Conservation (phyloP, 164 flowering plant species). For the Malania oleifera region DNA sequence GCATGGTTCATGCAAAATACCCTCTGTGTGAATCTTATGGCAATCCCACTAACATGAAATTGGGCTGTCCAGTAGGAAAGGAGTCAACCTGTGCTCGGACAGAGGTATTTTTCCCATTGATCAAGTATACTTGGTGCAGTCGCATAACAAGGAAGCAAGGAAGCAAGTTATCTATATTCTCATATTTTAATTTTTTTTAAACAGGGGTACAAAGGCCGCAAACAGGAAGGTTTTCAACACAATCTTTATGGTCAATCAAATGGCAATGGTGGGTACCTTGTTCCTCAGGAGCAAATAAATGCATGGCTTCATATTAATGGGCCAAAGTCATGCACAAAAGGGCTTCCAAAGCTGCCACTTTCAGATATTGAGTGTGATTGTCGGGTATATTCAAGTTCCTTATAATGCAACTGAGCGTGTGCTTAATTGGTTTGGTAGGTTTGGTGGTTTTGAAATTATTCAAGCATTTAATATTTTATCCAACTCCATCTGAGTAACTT, state of each 20-base stretch:
- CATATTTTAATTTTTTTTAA: not conserved
- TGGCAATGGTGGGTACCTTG: constrained; percentile 40
- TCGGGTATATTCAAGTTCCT: constrained; percentile 36
- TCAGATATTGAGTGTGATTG: constrained; percentile 52
- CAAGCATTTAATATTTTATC: too few relatives aligned
- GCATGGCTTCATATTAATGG: constrained; percentile 73
- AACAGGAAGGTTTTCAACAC: constrained; percentile 39
- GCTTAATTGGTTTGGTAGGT: not conserved
- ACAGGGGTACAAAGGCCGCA: constrained; percentile 63
- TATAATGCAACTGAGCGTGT: not conserved
- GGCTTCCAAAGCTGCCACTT: constrained; percentile 26
- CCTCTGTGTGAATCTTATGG: constrained; percentile 11
- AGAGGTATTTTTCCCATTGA: constrained; percentile 33
- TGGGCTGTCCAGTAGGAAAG: constrained; percentile 15
- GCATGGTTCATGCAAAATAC: constrained; percentile 41
- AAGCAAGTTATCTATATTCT: not conserved
- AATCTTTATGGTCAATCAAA: constrained; percentile 18
- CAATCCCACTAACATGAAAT: constrained; percentile 17
- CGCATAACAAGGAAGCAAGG: not conserved
- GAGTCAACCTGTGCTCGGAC: constrained; percentile 55
- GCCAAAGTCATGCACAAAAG: constrained; percentile 34
- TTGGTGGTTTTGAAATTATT: too few relatives aligned
- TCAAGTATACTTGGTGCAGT: not conserved
- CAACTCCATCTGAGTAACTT: too few relatives aligned
- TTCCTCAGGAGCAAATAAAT: constrained; percentile 68